Evolutionary conservation across 192 early-diverging fungal genomes (phyloP), one percentile per base, ranked within the genome.

Genomic region (Backusella tarrabulga): DNA sequence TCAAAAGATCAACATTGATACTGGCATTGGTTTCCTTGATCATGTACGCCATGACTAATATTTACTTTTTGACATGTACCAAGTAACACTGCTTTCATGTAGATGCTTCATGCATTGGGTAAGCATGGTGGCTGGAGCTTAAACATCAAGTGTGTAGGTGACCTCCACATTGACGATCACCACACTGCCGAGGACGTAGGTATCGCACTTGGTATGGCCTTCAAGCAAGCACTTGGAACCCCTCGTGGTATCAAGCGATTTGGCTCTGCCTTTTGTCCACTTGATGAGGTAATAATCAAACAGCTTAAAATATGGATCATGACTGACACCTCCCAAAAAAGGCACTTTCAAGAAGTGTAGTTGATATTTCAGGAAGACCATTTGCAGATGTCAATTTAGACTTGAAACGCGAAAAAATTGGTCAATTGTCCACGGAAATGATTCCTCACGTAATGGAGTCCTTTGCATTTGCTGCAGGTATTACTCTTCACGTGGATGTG

Each of bases 61-160:
- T 29, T 67, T 23, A 14, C 35, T 19, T 69, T 41, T 42, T 75
- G 73, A 34, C 29, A 34, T 67, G 14, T 11, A 23, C 40, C 9
- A 23, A 70, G 21, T 40, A 69, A 40, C 21, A 44, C 26, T 26
- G 42, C 6, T 46, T 2, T 29, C 21, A 44, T 29, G 32, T 87
- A 94, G 95, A 99, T 99, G 97, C 93, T 95, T 82, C 94, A 96
- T 76, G 98, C 98, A 6, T 87, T 99, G n/a, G 95, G 97, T 21
- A 98, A 98, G 84, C 97, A 99, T 87, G 87, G 90, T 74, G 90
- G 92, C 35, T 98, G 96, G 97, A 95, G 96, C 17, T 86, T 99
- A 38, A 86, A 81, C 9, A 79, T 98, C n/a, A 77, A 79, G 35
- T 98, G 97, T 87, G 87, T 86, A 54, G 98, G 98, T 41, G 97